These are phyloP conservation scores for Xylaria sp. DNA, from an alignment of 2,329 filamentous ascomycete species.

Conservation along the genomic window DNA sequence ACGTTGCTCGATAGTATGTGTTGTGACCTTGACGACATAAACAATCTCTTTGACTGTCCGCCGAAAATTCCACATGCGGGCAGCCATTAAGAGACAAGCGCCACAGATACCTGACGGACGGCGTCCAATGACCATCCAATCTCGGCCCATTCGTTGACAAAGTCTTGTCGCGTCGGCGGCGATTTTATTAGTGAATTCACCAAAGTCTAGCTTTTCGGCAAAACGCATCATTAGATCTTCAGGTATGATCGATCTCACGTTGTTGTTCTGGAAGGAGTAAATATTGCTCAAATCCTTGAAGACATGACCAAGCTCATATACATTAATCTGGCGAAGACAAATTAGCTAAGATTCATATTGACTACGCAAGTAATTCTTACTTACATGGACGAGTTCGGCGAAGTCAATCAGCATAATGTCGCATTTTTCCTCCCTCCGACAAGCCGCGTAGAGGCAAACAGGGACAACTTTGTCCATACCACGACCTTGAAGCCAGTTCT, in stretches of 20 bases:
- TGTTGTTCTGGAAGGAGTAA: slow-evolving; percentile 72
- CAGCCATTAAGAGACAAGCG: slow-evolving; percentile 92
- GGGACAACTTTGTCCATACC: slow-evolving; percentile 86
- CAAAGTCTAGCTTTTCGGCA: slow-evolving; percentile 91
- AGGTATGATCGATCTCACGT: slow-evolving; percentile 76
- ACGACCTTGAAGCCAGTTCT: slow-evolving; percentile 87
- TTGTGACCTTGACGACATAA: slow-evolving; percentile 97
- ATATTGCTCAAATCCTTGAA: slow-evolving; percentile 85
- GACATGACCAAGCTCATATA: slow-evolving; percentile 89
- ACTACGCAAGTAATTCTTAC: slow-evolving; percentile 13
- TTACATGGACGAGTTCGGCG: slow-evolving; percentile 75
- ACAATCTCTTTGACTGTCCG: slow-evolving; percentile 93
- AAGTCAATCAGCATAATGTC: slow-evolving; percentile 95
- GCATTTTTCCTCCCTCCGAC: slow-evolving; percentile 80
- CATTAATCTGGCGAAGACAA: slow-evolving; percentile 70
- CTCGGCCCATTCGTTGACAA: slow-evolving; percentile 90
- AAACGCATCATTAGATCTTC: slow-evolving; percentile 94
- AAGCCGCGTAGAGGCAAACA: slow-evolving; percentile 91
- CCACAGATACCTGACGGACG: slow-evolving; percentile 94
- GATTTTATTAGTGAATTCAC: slow-evolving; percentile 81
- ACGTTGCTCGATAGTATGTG: slow-evolving; percentile 90
- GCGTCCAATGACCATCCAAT: slow-evolving; percentile 97
- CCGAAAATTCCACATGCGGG: slow-evolving; percentile 97
- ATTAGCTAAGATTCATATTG: slow-evolving; percentile 23
- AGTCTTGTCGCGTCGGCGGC: slow-evolving; percentile 89